Percentiles rank a stretch among this genome's conserved stretches.
Evolutionary conservation across 805 yeast genomes (phyloP).

Genomic region (Huiozyma naganishii): DNA sequence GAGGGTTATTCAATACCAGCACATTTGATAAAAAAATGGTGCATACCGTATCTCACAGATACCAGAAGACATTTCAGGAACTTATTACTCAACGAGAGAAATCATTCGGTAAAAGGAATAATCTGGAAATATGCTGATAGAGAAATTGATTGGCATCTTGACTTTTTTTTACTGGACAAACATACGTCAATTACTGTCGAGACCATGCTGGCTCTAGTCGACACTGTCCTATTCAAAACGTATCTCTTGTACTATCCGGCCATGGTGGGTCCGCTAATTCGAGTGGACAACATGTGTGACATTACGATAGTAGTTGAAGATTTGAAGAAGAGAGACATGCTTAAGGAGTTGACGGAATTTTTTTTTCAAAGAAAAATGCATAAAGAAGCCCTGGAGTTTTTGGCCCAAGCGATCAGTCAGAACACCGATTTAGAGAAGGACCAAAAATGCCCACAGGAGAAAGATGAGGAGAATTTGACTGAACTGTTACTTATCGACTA

Average conservation of each 20-base stretch:
- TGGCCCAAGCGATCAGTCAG: conserved; percentile 25
- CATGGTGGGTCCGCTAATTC: conserved; percentile 70
- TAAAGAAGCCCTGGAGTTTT: conserved; percentile 51
- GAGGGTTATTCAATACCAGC: conserved; percentile 6
- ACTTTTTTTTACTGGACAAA: conserved; percentile 23
- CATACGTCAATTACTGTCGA: conserved; percentile 28
- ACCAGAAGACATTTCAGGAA: conserved; percentile 34
- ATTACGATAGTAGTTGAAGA: conserved; percentile 47
- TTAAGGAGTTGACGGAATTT: conserved; percentile 67
- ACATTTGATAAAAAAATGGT: conserved; percentile 23
- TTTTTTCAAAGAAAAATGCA: conserved; percentile 55
- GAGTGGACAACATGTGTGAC: conserved; percentile 69
- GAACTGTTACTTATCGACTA: conserved; percentile 34
- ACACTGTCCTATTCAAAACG: conserved; percentile 67
- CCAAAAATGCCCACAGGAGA: conserved; percentile 5
- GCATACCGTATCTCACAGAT: conserved; percentile 36
- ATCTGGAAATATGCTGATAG: conserved; percentile 16
- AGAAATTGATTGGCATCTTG: conserved; percentile 13
- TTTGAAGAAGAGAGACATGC: conserved; percentile 37
- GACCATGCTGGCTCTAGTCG: conserved; percentile 41
- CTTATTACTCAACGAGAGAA: conserved; percentile 9
- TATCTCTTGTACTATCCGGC: conserved; percentile 60
- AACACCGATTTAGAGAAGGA: neutral
- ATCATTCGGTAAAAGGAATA: conserved; percentile 4
- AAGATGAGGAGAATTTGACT: conserved; percentile 4